These are phyloP conservation scores for Citrus maxima DNA, from an alignment of 345 rosid genomes.

Conservation along the genomic window DNA sequence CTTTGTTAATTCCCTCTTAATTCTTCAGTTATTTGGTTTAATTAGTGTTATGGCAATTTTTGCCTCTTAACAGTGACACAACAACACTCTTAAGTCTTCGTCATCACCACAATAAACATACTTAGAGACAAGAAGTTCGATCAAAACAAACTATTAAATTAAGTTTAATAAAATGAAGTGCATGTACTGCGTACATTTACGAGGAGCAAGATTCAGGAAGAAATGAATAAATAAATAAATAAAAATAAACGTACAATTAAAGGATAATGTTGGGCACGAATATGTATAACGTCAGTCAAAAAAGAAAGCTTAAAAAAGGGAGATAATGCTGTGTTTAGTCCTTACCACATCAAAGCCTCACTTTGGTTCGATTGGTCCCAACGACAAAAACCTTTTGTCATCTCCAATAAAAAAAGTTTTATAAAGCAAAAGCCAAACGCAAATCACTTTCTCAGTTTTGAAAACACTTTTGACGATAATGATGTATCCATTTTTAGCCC, in stretches of 20 bases:
- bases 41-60: no score
- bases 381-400: constrained; percentile 40
- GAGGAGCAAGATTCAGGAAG: not conserved
- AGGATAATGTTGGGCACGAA: not conserved
- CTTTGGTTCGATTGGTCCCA: constrained; percentile 28
- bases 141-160: no score
- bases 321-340: constrained; percentile 16
- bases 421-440: constrained; percentile 14
- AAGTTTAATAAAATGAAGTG: not conserved
- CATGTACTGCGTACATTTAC: not conserved
- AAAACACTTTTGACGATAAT: constrained; percentile 40
- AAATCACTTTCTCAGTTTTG: constrained; percentile 18
- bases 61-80: no score
- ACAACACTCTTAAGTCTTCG: no score
- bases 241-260: not conserved
- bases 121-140: not conserved
- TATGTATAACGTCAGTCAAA: constrained; percentile 15
- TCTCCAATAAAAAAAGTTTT: constrained; percentile 30
- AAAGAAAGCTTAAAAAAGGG: not conserved
- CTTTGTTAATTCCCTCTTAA: no score
- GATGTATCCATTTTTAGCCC: constrained; percentile 24
- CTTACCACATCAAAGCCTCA: constrained; percentile 31
- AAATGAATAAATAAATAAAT: not conserved
- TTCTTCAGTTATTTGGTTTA: no score
- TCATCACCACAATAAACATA: no score